Evolutionary conservation across 1,284 basidiomycete genomes (phyloP).

Genomic region (Boletellus deceptivus): DNA sequence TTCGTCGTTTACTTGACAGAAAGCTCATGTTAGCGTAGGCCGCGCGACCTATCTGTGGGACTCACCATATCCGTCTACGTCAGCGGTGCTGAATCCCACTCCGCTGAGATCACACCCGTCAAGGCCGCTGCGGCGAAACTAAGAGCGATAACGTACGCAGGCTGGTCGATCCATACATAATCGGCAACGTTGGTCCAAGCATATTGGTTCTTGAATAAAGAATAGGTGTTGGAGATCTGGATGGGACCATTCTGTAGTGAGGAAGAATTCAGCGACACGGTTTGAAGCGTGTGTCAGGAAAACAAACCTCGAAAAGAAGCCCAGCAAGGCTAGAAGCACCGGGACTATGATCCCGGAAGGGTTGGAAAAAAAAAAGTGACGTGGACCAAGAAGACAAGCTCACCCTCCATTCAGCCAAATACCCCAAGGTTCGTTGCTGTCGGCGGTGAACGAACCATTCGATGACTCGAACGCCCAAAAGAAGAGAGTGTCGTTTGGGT

Average conservation of each 20-base stretch:
- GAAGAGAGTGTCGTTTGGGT: constrained; percentile 71
- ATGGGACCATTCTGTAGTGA: constrained; percentile 63
- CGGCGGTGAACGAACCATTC: constrained; percentile 54
- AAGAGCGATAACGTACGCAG: constrained; percentile 47
- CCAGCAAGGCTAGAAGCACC: constrained; percentile 69
- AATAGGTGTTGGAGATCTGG: constrained; percentile 49
- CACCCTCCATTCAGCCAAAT: constrained; percentile 77
- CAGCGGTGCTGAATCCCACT: constrained; percentile 63
- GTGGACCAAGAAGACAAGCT: constrained; percentile 13
- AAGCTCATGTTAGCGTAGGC: constrained; percentile 2
- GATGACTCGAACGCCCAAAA: constrained; percentile 68
- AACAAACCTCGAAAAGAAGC: constrained; percentile 57
- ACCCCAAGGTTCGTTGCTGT: constrained; percentile 58
- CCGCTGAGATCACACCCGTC: constrained; percentile 40
- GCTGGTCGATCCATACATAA: constrained; percentile 72
- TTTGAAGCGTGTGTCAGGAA: neutral
- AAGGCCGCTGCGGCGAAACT: constrained; percentile 3
- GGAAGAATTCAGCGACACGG: neutral
- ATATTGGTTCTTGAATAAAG: constrained; percentile 47
- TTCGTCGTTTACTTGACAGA: constrained; percentile 53
- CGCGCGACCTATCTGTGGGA: constrained; percentile 9
- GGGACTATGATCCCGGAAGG: constrained; percentile 41
- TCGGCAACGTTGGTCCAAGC: constrained; percentile 63
- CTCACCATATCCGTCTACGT: constrained; percentile 56
- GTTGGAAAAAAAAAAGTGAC: neutral